phyloP scores from a whole-genome alignment of 257 asterid species.

The Capsicum chinense region DNA sequence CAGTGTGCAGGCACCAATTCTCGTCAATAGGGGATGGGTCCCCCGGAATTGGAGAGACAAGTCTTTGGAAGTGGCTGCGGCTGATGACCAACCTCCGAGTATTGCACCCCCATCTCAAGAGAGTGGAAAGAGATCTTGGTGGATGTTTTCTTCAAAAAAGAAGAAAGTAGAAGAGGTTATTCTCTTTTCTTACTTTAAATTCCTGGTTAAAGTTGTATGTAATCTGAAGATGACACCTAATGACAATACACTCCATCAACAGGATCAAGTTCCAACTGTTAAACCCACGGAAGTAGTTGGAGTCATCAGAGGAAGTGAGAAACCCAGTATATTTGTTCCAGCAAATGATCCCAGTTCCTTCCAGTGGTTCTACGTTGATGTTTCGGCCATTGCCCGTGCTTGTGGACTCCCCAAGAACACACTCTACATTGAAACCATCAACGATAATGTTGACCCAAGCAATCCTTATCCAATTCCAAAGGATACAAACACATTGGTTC shows the following conservation, averaged over 20 bases:
- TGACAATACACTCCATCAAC: slow-evolving; percentile 42
- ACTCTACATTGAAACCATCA: slow-evolving; percentile 74
- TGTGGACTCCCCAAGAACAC: slow-evolving; percentile 80
- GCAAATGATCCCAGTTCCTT: slow-evolving; percentile 76
- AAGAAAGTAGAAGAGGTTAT: slow-evolving; percentile 48
- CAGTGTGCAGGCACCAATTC: slow-evolving; percentile 71
- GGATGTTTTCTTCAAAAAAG: slow-evolving; percentile 67
- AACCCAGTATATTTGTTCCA: slow-evolving; percentile 94
- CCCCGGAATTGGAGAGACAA: slow-evolving; percentile 95
- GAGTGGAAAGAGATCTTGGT: slow-evolving; percentile 52
- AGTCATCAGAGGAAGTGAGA: slow-evolving; percentile 88
- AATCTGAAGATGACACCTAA: slow-evolving; percentile 36
- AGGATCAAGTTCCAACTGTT: slow-evolving; percentile 56
- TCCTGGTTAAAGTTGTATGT: slow-evolving; percentile 27
- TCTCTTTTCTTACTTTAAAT: slow-evolving; percentile 32
- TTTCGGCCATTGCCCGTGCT: slow-evolving; percentile 73
- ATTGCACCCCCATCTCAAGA: slow-evolving; percentile 51
- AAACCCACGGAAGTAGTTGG: slow-evolving; percentile 68
- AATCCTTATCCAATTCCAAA: slow-evolving; percentile 90
- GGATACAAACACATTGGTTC: slow-evolving; percentile 66
- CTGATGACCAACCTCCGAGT: slow-evolving; percentile 38
- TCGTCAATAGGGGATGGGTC: slow-evolving; percentile 99
- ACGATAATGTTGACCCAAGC: slow-evolving; percentile 72
- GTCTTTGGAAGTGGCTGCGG: slow-evolving; percentile 48
- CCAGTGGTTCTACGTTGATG: slow-evolving; percentile 97